These are phyloP conservation scores for Ploettnerulaceae sp. DNA, from an alignment of 2,329 filamentous ascomycete species.

Conservation along the genomic window DNA sequence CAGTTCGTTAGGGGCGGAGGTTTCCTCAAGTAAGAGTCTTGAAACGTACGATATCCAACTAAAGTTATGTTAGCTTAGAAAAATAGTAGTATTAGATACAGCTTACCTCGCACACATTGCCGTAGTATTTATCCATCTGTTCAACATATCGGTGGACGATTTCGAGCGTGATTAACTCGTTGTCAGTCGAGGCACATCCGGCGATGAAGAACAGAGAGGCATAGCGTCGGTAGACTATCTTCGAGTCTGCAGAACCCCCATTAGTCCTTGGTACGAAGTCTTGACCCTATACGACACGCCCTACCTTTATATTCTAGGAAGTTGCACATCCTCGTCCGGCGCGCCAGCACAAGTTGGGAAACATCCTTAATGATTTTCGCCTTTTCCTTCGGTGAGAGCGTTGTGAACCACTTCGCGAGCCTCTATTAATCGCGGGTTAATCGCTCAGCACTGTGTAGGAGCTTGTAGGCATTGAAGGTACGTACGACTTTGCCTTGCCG, in stretches of 20 bases:
- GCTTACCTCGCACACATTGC: constrained; percentile 91
- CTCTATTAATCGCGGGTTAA: constrained; percentile 64
- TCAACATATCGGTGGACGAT: constrained; percentile 99
- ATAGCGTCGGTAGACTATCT: constrained; percentile 98
- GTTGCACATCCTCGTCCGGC: constrained; percentile 98
- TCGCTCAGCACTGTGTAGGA: constrained; percentile 20
- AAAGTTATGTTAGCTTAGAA: constrained; percentile 12
- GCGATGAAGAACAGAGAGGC: constrained; percentile 99
- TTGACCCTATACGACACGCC: constrained; percentile 10
- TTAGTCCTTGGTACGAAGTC: not conserved
- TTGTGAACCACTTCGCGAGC: constrained; percentile 99
- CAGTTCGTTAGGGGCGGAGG: constrained; percentile 1
- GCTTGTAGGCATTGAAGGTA: constrained; percentile 29
- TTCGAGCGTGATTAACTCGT: constrained; percentile 96
- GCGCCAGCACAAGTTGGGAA: constrained; percentile 90
- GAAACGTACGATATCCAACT: constrained; percentile 28
- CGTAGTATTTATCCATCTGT: constrained; percentile 99
- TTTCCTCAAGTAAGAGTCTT: not conserved
- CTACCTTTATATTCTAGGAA: constrained; percentile 98
- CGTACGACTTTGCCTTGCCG: constrained; percentile 98
- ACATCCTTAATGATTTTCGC: constrained; percentile 99
- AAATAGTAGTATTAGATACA: not conserved
- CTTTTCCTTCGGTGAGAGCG: constrained; percentile 94
- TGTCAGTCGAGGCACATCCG: constrained; percentile 93
- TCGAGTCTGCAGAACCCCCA: constrained; percentile 66